Base-by-base conservation (phyloP, 352 stramenopile genomes). In the Phytopythium litorale region DNA sequence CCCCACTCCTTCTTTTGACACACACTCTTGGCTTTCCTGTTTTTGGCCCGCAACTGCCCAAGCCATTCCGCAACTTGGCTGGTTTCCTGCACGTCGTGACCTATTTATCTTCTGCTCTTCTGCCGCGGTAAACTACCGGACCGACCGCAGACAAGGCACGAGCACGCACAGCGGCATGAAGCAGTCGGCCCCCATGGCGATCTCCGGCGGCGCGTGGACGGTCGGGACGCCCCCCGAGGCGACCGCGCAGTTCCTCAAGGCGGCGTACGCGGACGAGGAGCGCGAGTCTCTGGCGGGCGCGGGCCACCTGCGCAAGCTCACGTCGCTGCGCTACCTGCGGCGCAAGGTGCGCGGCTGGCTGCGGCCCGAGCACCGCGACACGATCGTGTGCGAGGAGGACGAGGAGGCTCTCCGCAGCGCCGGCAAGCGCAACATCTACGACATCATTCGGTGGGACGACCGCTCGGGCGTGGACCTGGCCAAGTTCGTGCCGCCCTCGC, bases 341-440 rank as follows among this genome's bases (percentile, higher is more conserved):
- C 56, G 67, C 60, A 89, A 89, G 60, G 35, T 91, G 43, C 77
- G 72, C 54, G 60, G 64, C 51, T 76, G 73, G 63, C 73, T 91
- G n/a, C 78, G 79, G 48, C 75, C 66, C 49, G 71, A 82, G 13
- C 64, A 81, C 50, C 81, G 79, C 43, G 78, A 85, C 65, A 87
- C 79, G 46, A 79, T 88, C 48, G 70, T 81, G 43, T 73, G 75
- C 35, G 75, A 87, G 42, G 77, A 81, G 7, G 79, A 91, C 56
- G 79, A 89, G 55, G 74, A 84, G 62, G 64, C 63, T 21, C 62
- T 66, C 3, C 62, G 49, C 11, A 49, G 54, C 30, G 67, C 72
- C 46, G 16, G 46, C 46, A 19, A 32, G 28, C 78, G 69, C 55
- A 80, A 75, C 58, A 71, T 81, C 58, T 78, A 78, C 67, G 71